Base-by-base conservation (phyloP, 1,139 yeast genomes). In the Scheffersomyces titani region DNA sequence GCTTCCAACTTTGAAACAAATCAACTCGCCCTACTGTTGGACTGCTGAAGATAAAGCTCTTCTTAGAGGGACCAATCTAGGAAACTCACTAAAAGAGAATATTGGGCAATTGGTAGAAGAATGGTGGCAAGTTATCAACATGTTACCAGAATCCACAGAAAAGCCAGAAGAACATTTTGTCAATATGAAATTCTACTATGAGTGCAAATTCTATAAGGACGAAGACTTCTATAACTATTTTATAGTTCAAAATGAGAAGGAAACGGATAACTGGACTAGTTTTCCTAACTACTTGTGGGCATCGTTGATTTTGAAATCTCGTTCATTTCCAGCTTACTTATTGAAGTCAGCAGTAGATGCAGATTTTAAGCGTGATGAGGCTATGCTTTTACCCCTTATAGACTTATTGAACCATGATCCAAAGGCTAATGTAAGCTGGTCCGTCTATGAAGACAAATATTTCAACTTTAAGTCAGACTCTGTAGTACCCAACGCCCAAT, bases 321-420 rank as follows among this genome's bases (percentile, higher is more conserved):
- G 98, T 59, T 86, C 96, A 0, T 92, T 92, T 67, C 97, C 97
- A 49, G 77, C 84, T 62, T 68, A 85, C 62, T 62, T 89, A 57
- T 62, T 77, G 49, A 68, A 71, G 51, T 68, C 61, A 6, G 53
- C 57, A 20, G 59, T 78, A 47, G 57, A 55, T 6, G 51, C 59
- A 6, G 66, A 65, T 18, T 56, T 70, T 45, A 64, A 66, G 45
- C 62, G 72, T 9, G 83, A 83, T 55, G 84, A 84, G 60, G 90
- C 89, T 2, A 88, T 92, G 75, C 75, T 93, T 53, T 70, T 90
- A 40, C 98, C 98, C 0, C 69, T 92, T 6, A 81, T 92, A 22
- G 98, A 92, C 67, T 73, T 91, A 19, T 71, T 92, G 55, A 93
- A 93, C 65, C 97, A 91, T 69, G 75, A 81, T 56, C 85, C 87